phyloP scores from a whole-genome alignment of 768 basidiomycete genomes.

The Lentinula boryana region DNA sequence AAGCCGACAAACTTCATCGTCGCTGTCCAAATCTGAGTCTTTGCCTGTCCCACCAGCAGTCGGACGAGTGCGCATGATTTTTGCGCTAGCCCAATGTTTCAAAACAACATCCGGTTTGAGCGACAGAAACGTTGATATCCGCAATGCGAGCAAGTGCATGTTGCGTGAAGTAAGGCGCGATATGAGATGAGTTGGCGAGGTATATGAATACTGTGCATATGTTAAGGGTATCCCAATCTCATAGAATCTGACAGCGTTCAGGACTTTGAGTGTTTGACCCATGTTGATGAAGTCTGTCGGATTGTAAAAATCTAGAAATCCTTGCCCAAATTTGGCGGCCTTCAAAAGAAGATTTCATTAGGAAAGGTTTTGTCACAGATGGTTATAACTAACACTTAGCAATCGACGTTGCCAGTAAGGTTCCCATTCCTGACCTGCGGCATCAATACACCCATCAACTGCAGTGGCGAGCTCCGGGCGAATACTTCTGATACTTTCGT shows the following conservation, averaged over 20 bases:
- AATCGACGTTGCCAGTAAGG: slow-evolving; percentile 84
- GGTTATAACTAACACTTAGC: slow-evolving; percentile 52
- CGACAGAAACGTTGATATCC: slow-evolving; percentile 79
- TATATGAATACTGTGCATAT: slow-evolving; percentile 82
- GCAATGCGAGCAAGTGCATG: slow-evolving; percentile 86
- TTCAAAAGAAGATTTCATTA: slow-evolving; percentile 20
- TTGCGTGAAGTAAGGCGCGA: slow-evolving; percentile 80
- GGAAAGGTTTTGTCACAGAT: background rate
- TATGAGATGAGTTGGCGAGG: slow-evolving; percentile 77
- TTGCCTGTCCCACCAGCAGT: slow-evolving; percentile 44
- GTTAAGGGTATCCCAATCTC: slow-evolving; percentile 94
- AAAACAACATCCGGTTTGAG: slow-evolving; percentile 84
- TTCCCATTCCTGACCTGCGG: slow-evolving; percentile 90
- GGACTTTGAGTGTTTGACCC: slow-evolving; percentile 88
- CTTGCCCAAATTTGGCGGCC: slow-evolving; percentile 96
- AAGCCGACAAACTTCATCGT: slow-evolving; percentile 70
- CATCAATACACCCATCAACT: slow-evolving; percentile 89
- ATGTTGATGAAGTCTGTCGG: slow-evolving; percentile 89
- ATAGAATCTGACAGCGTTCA: slow-evolving; percentile 88
- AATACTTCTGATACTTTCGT: slow-evolving; percentile 87
- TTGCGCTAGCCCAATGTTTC: slow-evolving; percentile 94
- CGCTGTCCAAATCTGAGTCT: slow-evolving; percentile 54
- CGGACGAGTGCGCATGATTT: slow-evolving; percentile 72
- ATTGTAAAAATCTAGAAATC: slow-evolving; percentile 89
- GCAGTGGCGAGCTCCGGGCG: slow-evolving; percentile 80